Base-by-base conservation (phyloP, 2,329 filamentous ascomycete species). In the Exserohilum rostratum region DNA sequence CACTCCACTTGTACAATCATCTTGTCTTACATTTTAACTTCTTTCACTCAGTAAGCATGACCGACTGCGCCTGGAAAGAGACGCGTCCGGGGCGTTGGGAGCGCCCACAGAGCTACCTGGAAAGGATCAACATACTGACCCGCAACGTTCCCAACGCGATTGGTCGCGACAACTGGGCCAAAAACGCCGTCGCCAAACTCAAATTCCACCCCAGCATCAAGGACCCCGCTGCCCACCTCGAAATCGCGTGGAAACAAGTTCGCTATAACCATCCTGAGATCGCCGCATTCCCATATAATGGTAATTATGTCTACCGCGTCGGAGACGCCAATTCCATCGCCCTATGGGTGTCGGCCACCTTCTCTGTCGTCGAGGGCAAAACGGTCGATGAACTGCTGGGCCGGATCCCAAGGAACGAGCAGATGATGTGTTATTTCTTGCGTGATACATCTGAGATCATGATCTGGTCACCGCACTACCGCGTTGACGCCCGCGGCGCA, bases 371-470 rank as follows among this genome's bases (percentile, higher is more conserved):
- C 20, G 47, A 59, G 37, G 42, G 62, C 37, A 60, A 58, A 29
- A 57, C 63, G 9, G 53, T 66, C 17, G 64, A 67, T 29, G 54
- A 66, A 25, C 39, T 67, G 7, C 49, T 66, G 17, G 64, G 64
- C 5, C 57, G 64, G 12, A 62, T 67, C 17, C 64, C 64, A 30
- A 50, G 64, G n/a, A 67, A 66, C 34, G 64, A 67, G 47, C 64
- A 65, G 46, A 67, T 67, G 64, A 62, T 61, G 59, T 65, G 61
- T 45, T 67, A 67, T 48, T 67, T 52, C 38, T 56, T 67, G 2
- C 59, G 57, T 5, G 46, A 60, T 33, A 63, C 59, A 29, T 62
- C 61, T 25, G 64, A 67, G 33, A 58, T 67, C 12, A 53, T 67
- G 51, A 58, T 67, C 20, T 61, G 63, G 27, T 67, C 64, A 10